A percentile compares a stretch with the other conserved stretches of the same genome.
Evolutionary conservation across 2,329 filamentous ascomycete genomes (phyloP).

Genomic region (Pestalotiopsis sp.): DNA sequence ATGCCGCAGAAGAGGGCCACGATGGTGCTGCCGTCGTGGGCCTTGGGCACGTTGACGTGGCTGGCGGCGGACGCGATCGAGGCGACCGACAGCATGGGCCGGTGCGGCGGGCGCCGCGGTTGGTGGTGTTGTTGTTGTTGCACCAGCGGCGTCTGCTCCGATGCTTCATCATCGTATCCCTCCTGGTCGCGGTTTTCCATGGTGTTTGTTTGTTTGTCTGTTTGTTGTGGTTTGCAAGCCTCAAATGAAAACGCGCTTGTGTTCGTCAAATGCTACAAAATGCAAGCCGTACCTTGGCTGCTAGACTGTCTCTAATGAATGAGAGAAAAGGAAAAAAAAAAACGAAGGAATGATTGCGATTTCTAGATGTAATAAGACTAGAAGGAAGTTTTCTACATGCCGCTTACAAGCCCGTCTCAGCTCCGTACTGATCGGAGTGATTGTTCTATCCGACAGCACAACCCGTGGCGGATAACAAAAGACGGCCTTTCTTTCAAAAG

Average conservation of each 20-base stretch:
- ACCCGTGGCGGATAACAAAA: no score
- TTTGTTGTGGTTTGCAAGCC: not conserved
- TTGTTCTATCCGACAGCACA: no score
- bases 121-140: not conserved
- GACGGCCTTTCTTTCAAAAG: no score
- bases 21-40: slow-evolving; percentile 28
- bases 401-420: no score
- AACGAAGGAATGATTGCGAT: no score
- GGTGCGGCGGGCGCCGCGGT: slow-evolving; percentile 22
- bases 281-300: no score
- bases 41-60: slow-evolving; percentile 24
- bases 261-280: not conserved
- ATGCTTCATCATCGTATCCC: not conserved
- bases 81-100: slow-evolving; percentile 22
- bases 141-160: slow-evolving; percentile 13
- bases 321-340: no score
- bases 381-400: no score
- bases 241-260: not conserved
- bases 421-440: no score
- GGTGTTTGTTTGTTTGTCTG: not conserved
- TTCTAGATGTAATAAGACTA: no score
- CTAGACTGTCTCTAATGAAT: no score
- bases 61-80: slow-evolving; percentile 23
- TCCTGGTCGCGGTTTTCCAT: slow-evolving; percentile 4
- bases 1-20: slow-evolving; percentile 35